Evolutionary conservation across 2,329 filamentous ascomycete species (phyloP).

Genomic region (Aspergillus glaucus): DNA sequence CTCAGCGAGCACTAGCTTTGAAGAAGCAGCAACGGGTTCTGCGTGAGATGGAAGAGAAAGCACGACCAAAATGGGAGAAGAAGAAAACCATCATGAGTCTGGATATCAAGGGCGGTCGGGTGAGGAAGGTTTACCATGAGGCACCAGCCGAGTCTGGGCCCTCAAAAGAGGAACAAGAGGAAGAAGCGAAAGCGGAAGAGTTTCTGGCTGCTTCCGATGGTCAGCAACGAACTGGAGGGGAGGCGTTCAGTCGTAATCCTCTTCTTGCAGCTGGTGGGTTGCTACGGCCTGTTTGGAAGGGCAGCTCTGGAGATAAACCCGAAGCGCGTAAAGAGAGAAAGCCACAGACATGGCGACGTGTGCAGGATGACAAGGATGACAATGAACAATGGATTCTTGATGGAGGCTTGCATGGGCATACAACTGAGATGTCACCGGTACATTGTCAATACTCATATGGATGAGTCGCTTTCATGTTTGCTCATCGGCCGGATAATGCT

Average conservation of each 20-base stretch:
- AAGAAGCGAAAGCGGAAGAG: constrained; percentile 14
- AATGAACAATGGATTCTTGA: constrained; percentile 45
- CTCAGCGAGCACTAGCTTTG: constrained; percentile 73
- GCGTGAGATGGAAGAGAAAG: constrained; percentile 80
- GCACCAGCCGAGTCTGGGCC: constrained; percentile 19
- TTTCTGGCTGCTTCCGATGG: constrained; percentile 11
- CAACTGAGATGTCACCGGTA: not conserved
- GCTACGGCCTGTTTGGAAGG: constrained; percentile 41
- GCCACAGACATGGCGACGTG: constrained; percentile 40
- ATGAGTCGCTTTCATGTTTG: not conserved
- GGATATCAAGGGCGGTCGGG: constrained; percentile 69
- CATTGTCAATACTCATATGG: not conserved
- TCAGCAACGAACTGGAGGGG: constrained; percentile 14
- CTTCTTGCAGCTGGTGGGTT: constrained; percentile 39
- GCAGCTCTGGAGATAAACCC: constrained; percentile 20
- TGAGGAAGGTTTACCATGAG: constrained; percentile 52
- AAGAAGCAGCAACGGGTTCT: constrained; percentile 80
- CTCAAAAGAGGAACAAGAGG: constrained; percentile 17
- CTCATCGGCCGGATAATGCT: not conserved
- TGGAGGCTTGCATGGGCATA: constrained; percentile 36
- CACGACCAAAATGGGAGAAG: constrained; percentile 82
- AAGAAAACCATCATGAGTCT: constrained; percentile 76
- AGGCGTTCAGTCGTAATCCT: constrained; percentile 40
- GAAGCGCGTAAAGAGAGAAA: constrained; percentile 26
- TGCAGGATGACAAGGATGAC: constrained; percentile 43